A percentile compares a stretch with the other conserved stretches of the same genome.
These are phyloP conservation scores for Ascobolus immersus DNA, from an alignment of 495 filamentous ascomycete species.

Conservation along the genomic window DNA sequence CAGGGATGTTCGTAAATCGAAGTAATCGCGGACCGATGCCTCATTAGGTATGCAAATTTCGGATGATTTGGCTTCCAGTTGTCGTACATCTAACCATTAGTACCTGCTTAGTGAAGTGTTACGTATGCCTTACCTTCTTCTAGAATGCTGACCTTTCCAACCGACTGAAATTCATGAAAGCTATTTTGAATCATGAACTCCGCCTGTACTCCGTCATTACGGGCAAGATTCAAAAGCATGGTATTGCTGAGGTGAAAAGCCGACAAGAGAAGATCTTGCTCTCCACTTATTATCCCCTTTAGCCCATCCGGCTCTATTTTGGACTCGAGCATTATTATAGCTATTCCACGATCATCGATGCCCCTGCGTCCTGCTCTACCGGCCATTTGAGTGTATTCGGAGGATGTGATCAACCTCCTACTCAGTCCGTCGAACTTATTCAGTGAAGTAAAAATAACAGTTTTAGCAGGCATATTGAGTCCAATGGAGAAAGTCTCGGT, in stretches of 20 bases:
- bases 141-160: slow-evolving; percentile 51
- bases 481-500: slow-evolving; percentile 98
- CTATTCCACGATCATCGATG: slow-evolving; percentile 91
- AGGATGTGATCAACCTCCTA: slow-evolving; percentile 66
- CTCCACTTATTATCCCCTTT: slow-evolving; percentile 86
- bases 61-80: slow-evolving; percentile 44
- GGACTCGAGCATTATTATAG: slow-evolving; percentile 97
- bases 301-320: slow-evolving; percentile 98
- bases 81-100: slow-evolving; percentile 33
- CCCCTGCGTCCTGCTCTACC: slow-evolving; percentile 87
- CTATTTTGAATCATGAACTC: slow-evolving; percentile 92
- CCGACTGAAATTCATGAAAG: slow-evolving; percentile 95
- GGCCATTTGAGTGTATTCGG: slow-evolving; percentile 97
- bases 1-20: slow-evolving; percentile 58
- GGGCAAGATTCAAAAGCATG: slow-evolving; percentile 88
- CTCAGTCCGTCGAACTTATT: slow-evolving; percentile 78
- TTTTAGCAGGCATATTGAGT: slow-evolving; percentile 97
- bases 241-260: slow-evolving; percentile 98
- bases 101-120: neutral
- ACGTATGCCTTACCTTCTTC: slow-evolving; percentile 32
- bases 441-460: slow-evolving; percentile 90
- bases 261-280: slow-evolving; percentile 89
- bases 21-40: slow-evolving; percentile 70
- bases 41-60: slow-evolving; percentile 62
- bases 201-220: slow-evolving; percentile 86